Evolutionary conservation across 2,329 filamentous ascomycete species (phyloP).

Genomic region (Xylaria sp.): DNA sequence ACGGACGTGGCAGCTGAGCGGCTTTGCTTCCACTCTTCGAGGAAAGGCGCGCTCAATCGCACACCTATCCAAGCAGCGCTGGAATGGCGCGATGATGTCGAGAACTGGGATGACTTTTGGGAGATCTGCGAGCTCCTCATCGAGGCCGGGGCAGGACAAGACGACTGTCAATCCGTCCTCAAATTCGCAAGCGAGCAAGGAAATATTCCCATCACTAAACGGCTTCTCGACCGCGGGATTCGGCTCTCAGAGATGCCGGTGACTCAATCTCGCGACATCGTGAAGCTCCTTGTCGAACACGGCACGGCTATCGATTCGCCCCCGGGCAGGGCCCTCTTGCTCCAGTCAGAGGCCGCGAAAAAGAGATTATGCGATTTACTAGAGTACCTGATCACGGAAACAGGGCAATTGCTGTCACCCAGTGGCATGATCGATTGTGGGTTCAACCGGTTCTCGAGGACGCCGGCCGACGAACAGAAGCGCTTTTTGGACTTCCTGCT

Average conservation of each 20-base stretch:
- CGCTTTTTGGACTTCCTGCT: background rate
- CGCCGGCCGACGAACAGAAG: background rate
- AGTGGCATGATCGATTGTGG: background rate
- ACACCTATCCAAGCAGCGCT: background rate
- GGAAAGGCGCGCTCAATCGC: background rate
- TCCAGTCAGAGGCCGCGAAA: background rate
- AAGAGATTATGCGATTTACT: background rate
- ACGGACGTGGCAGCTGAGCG: background rate
- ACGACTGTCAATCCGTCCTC: background rate
- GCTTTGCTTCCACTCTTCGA: background rate
- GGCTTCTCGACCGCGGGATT: background rate
- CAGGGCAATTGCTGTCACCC: background rate
- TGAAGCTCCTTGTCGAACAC: background rate
- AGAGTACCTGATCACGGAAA: background rate
- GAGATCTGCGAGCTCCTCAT: background rate
- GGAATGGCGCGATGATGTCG: background rate
- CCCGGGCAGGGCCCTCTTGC: background rate
- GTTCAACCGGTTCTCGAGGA: background rate
- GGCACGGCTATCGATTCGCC: background rate
- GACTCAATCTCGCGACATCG: background rate
- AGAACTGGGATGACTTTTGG: background rate
- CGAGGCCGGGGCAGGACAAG: background rate
- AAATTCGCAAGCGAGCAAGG: background rate
- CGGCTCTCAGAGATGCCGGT: background rate
- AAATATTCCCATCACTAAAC: background rate